phyloP scores from a whole-genome alignment of 805 yeast species.

The Maudiozyma pseudohumilis region DNA sequence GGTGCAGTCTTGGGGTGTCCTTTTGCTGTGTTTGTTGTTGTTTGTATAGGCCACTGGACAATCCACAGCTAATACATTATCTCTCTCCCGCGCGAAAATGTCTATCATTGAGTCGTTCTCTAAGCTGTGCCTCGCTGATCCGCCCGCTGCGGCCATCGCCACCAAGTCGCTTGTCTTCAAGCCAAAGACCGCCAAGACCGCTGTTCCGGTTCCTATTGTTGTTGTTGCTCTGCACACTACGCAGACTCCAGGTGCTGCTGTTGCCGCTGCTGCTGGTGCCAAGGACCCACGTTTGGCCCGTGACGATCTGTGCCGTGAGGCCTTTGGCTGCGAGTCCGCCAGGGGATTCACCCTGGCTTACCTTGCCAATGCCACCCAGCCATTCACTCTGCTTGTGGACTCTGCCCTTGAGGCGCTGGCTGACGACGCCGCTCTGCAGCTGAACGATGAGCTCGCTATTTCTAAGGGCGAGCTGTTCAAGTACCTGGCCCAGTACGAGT shows the following conservation, averaged over 20 bases:
- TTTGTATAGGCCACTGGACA: neutral
- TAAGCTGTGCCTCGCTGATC: conserved; percentile 49
- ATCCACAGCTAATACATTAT: neutral
- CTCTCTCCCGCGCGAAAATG: conserved; percentile 3
- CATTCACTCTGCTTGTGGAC: conserved; percentile 24
- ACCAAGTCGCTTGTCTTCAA: conserved; percentile 78
- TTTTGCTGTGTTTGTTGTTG: too few relatives aligned
- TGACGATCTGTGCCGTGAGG: conserved; percentile 62
- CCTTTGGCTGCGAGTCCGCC: conserved; percentile 29
- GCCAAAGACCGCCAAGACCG: conserved; percentile 82
- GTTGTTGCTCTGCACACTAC: conserved; percentile 68
- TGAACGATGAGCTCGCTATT: conserved; percentile 21
- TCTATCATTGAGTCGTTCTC: conserved; percentile 55
- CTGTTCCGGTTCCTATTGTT: conserved; percentile 67
- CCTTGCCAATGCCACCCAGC: conserved; percentile 32
- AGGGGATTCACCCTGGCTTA: conserved; percentile 25
- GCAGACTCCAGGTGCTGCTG: conserved; percentile 51
- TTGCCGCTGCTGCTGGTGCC: conserved; percentile 58
- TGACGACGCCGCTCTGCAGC: conserved; percentile 23
- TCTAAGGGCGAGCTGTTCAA: conserved; percentile 19
- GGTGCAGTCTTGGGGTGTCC: too few relatives aligned
- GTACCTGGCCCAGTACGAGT: conserved; percentile 34
- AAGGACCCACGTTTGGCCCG: conserved; percentile 86
- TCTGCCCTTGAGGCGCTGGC: conserved; percentile 32
- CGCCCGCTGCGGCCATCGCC: conserved; percentile 35